These are phyloP conservation scores for Alternaria angustiovoidea DNA, from an alignment of 2,329 filamentous ascomycete genomes.

Conservation along the genomic window DNA sequence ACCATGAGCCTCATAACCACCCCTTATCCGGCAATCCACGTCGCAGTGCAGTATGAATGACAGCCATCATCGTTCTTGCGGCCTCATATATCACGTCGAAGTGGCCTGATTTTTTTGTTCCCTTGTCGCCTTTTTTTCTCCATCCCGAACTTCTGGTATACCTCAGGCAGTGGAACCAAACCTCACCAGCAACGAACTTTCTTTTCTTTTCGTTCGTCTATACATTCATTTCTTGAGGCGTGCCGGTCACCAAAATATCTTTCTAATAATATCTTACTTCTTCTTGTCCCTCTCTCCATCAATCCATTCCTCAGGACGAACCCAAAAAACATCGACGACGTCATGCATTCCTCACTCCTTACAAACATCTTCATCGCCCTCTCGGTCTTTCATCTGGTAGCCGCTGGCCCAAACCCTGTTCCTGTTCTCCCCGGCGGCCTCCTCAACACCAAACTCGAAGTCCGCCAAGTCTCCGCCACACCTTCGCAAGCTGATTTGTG, in stretches of 20 bases:
- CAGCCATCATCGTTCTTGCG: conserved; percentile 26
- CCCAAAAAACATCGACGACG: background rate
- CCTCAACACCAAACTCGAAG: conserved; percentile 26
- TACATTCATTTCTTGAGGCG: conserved; percentile 30
- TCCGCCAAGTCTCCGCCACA: conserved; percentile 37
- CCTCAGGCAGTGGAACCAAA: conserved; percentile 29
- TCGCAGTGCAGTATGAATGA: conserved; percentile 41
- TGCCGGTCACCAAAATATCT: conserved; percentile 40
- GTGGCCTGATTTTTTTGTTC: conserved; percentile 43
- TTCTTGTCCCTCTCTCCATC: background rate
- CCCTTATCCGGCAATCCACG: conserved; percentile 36
- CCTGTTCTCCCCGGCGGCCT: conserved; percentile 13
- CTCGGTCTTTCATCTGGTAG: conserved; percentile 32
- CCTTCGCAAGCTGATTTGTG: conserved; percentile 46
- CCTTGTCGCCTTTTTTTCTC: conserved; percentile 30
- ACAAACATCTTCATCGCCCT: conserved; percentile 38
- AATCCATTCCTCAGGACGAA: background rate
- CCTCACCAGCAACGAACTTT: conserved; percentile 8
- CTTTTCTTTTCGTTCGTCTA: conserved; percentile 24
- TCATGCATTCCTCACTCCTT: conserved; percentile 37
- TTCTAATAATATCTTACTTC: conserved; percentile 24
- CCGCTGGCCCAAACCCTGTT: conserved; percentile 17
- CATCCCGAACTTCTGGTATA: conserved; percentile 23
- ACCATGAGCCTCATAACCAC: conserved; percentile 34
- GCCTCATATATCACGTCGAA: conserved; percentile 41